Percentiles rank a stretch among this genome's conserved stretches.
phyloP scores from a whole-genome alignment of 2,329 filamentous ascomycete species.

The Stemphylium vesicarium region DNA sequence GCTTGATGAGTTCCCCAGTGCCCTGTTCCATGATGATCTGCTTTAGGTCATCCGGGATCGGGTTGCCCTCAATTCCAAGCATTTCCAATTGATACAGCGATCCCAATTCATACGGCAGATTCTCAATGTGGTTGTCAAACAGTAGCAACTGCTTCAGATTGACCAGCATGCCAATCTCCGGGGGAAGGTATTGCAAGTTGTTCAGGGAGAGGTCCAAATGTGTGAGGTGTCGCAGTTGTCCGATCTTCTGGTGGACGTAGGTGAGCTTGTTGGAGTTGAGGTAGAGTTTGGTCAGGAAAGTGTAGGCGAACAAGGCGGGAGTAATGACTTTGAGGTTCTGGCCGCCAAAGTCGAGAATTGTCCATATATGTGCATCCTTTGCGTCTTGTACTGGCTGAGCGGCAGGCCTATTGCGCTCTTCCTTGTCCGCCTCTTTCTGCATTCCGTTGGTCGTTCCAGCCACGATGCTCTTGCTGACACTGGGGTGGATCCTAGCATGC shows the following conservation, averaged over 20 bases:
- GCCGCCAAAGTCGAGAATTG: slow-evolving; percentile 93
- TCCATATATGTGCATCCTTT: slow-evolving; percentile 75
- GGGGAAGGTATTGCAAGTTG: slow-evolving; percentile 78
- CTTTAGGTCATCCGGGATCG: slow-evolving; percentile 76
- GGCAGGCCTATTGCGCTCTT: slow-evolving; percentile 70
- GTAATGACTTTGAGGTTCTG: slow-evolving; percentile 88
- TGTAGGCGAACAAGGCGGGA: slow-evolving; percentile 79
- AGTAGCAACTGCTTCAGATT: slow-evolving; percentile 84
- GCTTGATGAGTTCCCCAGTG: slow-evolving; percentile 81
- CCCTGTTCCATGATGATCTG: slow-evolving; percentile 85
- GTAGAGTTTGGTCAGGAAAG: slow-evolving; percentile 89
- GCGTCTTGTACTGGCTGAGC: slow-evolving; percentile 57
- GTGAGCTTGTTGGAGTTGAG: slow-evolving; percentile 91
- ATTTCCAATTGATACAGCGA: slow-evolving; percentile 87
- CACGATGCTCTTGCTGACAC: slow-evolving; percentile 71
- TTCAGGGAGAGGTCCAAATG: slow-evolving; percentile 91
- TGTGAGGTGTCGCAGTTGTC: slow-evolving; percentile 78
- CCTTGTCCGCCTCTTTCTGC: slow-evolving; percentile 58
- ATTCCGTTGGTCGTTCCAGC: slow-evolving; percentile 58
- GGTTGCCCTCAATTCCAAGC: slow-evolving; percentile 91
- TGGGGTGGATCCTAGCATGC: slow-evolving; percentile 74
- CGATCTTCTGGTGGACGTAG: slow-evolving; percentile 79
- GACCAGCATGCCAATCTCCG: slow-evolving; percentile 96
- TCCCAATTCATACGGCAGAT: slow-evolving; percentile 84
- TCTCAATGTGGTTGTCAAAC: slow-evolving; percentile 88